Evolutionary conservation across 2,329 filamentous ascomycete genomes (phyloP).

Genomic region (Mycosphaerella arachidis): DNA sequence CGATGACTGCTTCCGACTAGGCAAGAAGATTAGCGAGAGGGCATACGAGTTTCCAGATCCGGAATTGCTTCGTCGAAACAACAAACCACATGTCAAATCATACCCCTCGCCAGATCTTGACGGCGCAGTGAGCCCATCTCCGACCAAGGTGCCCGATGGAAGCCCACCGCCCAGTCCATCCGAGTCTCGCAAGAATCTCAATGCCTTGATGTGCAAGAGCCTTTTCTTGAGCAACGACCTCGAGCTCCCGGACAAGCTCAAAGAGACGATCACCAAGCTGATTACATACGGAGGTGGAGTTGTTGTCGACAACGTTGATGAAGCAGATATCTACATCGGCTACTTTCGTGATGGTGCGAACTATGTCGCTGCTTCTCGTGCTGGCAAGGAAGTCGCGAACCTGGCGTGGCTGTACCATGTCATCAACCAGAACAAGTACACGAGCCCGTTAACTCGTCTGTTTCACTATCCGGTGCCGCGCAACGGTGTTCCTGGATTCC

Average conservation of each 20-base stretch:
- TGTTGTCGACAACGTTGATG: constrained; percentile 60
- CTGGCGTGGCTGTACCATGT: constrained; percentile 90
- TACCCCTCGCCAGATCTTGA: constrained; percentile 49
- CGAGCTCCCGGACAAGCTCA: constrained; percentile 62
- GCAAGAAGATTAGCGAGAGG: constrained; percentile 80
- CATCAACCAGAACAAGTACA: constrained; percentile 85
- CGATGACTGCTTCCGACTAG: constrained; percentile 90
- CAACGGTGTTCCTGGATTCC: constrained; percentile 73
- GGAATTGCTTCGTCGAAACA: constrained; percentile 60
- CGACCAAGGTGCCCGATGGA: constrained; percentile 38
- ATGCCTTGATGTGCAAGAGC: constrained; percentile 72
- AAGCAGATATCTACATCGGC: constrained; percentile 80
- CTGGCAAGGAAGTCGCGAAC: constrained; percentile 81
- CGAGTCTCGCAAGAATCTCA: constrained; percentile 50
- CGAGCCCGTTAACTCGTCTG: constrained; percentile 73
- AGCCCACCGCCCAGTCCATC: constrained; percentile 40
- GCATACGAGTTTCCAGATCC: constrained; percentile 85
- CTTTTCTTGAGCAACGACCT: constrained; percentile 75
- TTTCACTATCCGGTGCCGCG: constrained; percentile 85
- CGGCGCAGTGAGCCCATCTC: constrained; percentile 57
- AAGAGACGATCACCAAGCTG: constrained; percentile 63
- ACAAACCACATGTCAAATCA: constrained; percentile 15
- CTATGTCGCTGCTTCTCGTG: constrained; percentile 71
- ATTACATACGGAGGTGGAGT: constrained; percentile 67
- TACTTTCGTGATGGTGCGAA: constrained; percentile 77